Evolutionary conservation across 345 rosid genomes (phyloP).

Genomic region (Capsella bursapastoris): DNA sequence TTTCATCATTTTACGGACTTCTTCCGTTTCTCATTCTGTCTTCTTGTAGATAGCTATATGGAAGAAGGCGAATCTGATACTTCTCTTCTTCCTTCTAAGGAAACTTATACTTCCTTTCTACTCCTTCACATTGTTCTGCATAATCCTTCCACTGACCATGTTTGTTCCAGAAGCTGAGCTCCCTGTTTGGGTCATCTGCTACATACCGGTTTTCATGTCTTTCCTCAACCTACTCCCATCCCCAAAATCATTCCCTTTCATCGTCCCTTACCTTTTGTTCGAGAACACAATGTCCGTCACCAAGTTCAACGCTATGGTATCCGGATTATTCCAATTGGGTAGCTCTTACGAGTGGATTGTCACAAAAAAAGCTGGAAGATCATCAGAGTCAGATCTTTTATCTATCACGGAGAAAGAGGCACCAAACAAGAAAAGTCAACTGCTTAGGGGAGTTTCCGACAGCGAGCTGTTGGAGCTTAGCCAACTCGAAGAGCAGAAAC

Average conservation of each 20-base stretch:
- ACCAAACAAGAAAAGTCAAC: constrained; percentile 53
- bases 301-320: constrained; percentile 88
- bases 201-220: constrained; percentile 80
- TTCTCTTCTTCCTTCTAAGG: constrained; percentile 76
- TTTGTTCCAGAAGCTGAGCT: constrained; percentile 90
- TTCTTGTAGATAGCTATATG: constrained; percentile 70
- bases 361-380: constrained; percentile 90
- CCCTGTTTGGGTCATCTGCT: constrained; percentile 85
- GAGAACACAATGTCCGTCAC: constrained; percentile 95
- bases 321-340: constrained; percentile 81
- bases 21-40: constrained; percentile 8
- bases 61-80: constrained; percentile 82
- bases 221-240: constrained; percentile 84
- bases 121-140: constrained; percentile 87
- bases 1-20: neutral
- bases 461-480: constrained; percentile 68
- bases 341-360: constrained; percentile 95
- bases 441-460: constrained; percentile 70
- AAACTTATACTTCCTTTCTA: constrained; percentile 91
- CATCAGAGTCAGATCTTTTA: constrained; percentile 79
- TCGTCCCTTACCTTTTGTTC: constrained; percentile 83
- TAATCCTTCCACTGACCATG: constrained; percentile 87
- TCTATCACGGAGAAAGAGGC: constrained; percentile 71
- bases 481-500: constrained; percentile 60
- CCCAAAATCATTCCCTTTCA: constrained; percentile 81